phyloP scores from a whole-genome alignment of 2,329 filamentous ascomycete species.

The Phialemoniopsis sp. region DNA sequence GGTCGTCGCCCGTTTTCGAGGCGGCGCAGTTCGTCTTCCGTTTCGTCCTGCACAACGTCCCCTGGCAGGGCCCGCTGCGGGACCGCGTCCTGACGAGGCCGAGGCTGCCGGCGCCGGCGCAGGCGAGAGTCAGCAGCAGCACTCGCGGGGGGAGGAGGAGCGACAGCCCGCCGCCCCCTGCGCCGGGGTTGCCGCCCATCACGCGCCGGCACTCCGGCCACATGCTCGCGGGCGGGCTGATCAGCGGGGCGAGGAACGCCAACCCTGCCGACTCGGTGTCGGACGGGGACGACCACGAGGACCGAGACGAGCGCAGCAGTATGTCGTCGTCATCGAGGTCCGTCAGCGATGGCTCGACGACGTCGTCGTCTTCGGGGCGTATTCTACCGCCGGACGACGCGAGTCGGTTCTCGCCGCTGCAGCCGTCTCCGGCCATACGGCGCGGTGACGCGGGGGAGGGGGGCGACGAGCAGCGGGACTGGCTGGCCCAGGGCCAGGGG shows the following conservation, averaged over 20 bases:
- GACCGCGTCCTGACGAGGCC: constrained; percentile 65
- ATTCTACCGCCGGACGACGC: background rate
- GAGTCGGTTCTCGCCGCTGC: background rate
- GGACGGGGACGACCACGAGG: constrained; percentile 5
- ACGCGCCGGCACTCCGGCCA: constrained; percentile 45
- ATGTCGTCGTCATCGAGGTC: background rate
- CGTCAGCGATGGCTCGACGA: too few species aligned
- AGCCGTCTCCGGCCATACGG: background rate
- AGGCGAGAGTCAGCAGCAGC: constrained; percentile 51
- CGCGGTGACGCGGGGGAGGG: constrained; percentile 11
- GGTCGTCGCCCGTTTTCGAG: constrained; percentile 50
- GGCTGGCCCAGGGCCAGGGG: constrained; percentile 9
- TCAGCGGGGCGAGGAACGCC: constrained; percentile 49
- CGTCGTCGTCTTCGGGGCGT: background rate
- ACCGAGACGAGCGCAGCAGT: constrained; percentile 7
- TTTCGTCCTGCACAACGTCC: constrained; percentile 58
- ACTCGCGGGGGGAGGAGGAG: constrained; percentile 19
- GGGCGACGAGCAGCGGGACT: constrained; percentile 11
- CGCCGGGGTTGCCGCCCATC: constrained; percentile 32
- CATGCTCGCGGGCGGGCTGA: constrained; percentile 36
- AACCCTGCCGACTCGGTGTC: constrained; percentile 12
- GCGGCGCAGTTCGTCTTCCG: constrained; percentile 64
- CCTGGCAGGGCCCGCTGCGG: constrained; percentile 27
- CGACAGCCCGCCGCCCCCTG: constrained; percentile 30
- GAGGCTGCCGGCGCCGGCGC: constrained; percentile 66